Evolutionary conservation across 345 rosid species (phyloP), one percentile per base, ranked within the genome.

Genomic region (Hirschfeldia incana): DNA sequence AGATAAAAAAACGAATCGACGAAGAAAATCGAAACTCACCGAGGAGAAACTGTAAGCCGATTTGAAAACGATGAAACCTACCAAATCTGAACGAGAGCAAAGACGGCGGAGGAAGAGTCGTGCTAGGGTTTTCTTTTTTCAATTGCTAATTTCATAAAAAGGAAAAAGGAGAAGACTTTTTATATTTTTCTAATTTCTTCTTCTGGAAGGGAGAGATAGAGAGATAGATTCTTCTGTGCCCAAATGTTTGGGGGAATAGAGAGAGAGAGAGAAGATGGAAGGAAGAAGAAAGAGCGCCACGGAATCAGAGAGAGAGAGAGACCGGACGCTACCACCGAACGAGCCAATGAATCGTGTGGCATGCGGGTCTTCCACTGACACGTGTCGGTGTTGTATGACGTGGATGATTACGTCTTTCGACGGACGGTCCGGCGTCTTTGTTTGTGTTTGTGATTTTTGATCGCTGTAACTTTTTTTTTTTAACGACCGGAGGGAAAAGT

Each of bases 81-180:
- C 67, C 21, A n/a, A 63, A 62, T 32, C 67, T 62, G 66, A 12
- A 21, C 65, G 55, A 80, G 59, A 66, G 68, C 69, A 74, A 81
- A 84, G 87, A 85, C 89, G 88, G 92, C 89, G 69, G 85, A 75
- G 88, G 92, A 88, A 66, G 85, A 75, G 63, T 44, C 63, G 76
- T 70, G 72, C 83, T 81, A 89, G 92, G 90, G 87, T 61, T 60
- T 59, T 27, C 13, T 76, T 85, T 74, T 21, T 74, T 33, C 65
- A 61, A 69, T 36, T 74, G 80, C 76, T 84, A 21, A 82, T 82
- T 73, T 51, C 34, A 8, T 26, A 15, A 2, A 46, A 37, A 34
- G 17, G 2, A 28, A 34, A 44, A 77, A 77, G 67, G 71, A 78
- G 42, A 71, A 74, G 66, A 78, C 83, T 55, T 75, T 68, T 73